phyloP scores from a whole-genome alignment of 257 asterid genomes.

The Solanum arcanum region DNA sequence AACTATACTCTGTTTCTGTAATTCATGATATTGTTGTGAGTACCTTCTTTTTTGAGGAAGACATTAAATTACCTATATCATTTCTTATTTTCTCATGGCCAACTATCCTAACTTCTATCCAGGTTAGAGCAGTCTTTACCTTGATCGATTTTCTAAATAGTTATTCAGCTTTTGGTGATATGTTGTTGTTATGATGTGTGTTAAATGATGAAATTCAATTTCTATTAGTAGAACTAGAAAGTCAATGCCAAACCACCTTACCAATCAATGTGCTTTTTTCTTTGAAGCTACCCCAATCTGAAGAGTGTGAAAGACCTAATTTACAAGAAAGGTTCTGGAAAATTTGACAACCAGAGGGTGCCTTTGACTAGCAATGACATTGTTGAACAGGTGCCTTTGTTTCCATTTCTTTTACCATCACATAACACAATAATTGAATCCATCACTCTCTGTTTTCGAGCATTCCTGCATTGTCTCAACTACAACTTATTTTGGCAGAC shows the following conservation, averaged over 20 bases:
- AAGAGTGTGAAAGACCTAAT: slow-evolving; percentile 86
- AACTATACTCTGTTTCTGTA: not conserved
- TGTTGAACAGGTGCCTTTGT: slow-evolving; percentile 55
- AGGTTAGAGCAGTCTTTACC: not conserved
- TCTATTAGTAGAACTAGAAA: not conserved
- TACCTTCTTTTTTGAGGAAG: not conserved
- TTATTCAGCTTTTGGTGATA: not conserved
- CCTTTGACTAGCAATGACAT: slow-evolving; percentile 78
- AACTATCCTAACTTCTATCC: not conserved
- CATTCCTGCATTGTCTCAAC: not conserved
- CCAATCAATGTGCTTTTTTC: not conserved
- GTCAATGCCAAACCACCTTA: not conserved
- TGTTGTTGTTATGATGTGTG: not conserved
- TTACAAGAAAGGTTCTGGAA: slow-evolving; percentile 75
- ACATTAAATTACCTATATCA: not conserved
- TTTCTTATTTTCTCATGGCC: not conserved
- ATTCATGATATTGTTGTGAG: not conserved
- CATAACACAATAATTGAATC: not conserved
- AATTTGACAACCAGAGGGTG: slow-evolving; percentile 39
- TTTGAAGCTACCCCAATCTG: slow-evolving; percentile 61
- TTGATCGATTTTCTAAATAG: not conserved
- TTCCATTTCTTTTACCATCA: not conserved
- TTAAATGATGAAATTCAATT: not conserved
- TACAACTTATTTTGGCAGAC: slow-evolving; percentile 29
- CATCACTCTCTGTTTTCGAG: not conserved